These are phyloP conservation scores for Penicillium sumatraense DNA, from an alignment of 2,329 filamentous ascomycete species.

Conservation along the genomic window DNA sequence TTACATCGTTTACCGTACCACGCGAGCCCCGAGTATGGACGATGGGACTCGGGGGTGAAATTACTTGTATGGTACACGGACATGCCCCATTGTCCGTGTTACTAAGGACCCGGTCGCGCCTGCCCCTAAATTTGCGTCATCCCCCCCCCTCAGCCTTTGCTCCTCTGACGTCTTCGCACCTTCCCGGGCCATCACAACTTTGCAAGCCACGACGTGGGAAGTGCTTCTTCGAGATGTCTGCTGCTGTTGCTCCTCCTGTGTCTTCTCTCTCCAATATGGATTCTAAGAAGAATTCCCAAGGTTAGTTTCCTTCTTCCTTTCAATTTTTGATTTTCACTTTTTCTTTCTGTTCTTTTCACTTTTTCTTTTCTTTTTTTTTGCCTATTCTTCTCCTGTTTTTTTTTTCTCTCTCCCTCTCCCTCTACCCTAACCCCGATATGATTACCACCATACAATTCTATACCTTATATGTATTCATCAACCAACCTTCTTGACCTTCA, in stretches of 20 bases:
- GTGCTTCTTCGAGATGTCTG: conserved; percentile 41
- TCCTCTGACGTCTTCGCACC: conserved; percentile 30
- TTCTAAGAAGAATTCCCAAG: conserved; percentile 44
- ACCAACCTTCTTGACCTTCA: neutral
- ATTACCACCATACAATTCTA: neutral
- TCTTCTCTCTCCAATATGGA: conserved; percentile 47
- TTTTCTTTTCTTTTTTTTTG: conserved; percentile 5
- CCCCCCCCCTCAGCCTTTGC: conserved; percentile 41
- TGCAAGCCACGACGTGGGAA: conserved; percentile 16
- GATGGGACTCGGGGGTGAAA: neutral
- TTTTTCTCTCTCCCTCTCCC: neutral
- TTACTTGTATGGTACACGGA: neutral
- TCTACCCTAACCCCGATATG: neutral
- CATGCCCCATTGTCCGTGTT: conserved; percentile 3
- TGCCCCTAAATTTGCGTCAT: conserved; percentile 39
- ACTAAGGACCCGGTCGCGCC: conserved; percentile 8
- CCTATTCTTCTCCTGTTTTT: neutral
- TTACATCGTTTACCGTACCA: conserved; percentile 2
- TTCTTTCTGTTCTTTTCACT: conserved; percentile 12
- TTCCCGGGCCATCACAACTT: conserved; percentile 19
- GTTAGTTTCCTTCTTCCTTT: conserved; percentile 36
- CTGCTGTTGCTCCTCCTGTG: conserved; percentile 43
- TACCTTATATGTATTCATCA: conserved; percentile 6
- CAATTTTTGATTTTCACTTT: conserved; percentile 13
- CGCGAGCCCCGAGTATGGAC: neutral